Percentiles rank a stretch among this genome's conserved stretches.
Evolutionary conservation across 208 protist genomes (phyloP).

Genomic region (Novymonas esmeraldas): DNA sequence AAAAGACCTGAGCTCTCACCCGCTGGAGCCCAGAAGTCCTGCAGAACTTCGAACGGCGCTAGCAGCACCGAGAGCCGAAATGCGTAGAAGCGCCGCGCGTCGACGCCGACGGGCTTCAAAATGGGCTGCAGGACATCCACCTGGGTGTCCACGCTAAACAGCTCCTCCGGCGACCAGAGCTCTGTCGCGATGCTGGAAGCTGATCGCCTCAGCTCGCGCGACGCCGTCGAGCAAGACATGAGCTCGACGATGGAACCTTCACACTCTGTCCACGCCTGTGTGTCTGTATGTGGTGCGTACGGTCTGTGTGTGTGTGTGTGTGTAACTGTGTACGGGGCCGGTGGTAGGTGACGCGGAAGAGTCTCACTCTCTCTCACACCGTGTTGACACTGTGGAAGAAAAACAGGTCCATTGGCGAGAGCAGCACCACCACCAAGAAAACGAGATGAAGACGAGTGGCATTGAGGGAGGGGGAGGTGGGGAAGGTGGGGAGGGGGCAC

Average conservation of each 20-base stretch:
- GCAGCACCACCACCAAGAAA: too few species aligned
- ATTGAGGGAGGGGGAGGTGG: too few species aligned
- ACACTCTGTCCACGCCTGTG: too few species aligned
- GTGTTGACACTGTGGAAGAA: too few species aligned
- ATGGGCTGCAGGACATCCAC: conserved; percentile 24
- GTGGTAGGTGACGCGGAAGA: too few species aligned
- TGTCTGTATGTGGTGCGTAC: too few species aligned
- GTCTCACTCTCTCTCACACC: too few species aligned
- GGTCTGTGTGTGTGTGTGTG: not conserved
- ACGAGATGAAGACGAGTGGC: too few species aligned
- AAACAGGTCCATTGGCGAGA: too few species aligned
- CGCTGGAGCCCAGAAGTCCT: conserved; percentile 22
- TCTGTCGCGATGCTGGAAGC: conserved; percentile 14
- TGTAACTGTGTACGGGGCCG: not conserved
- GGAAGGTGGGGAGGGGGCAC: too few species aligned
- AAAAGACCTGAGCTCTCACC: not conserved
- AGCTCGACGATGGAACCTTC: too few species aligned
- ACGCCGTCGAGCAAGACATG: conserved; percentile 1
- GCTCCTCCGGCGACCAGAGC: conserved; percentile 34
- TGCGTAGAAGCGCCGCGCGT: conserved; percentile 6
- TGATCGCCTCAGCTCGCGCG: conserved; percentile 13
- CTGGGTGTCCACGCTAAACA: conserved; percentile 22
- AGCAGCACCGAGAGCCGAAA: conserved; percentile 26
- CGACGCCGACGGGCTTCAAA: conserved; percentile 14
- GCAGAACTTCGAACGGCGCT: conserved; percentile 28